These are phyloP conservation scores for Sporothrix globosa DNA, from an alignment of 2,329 filamentous ascomycete genomes.

Conservation along the genomic window DNA sequence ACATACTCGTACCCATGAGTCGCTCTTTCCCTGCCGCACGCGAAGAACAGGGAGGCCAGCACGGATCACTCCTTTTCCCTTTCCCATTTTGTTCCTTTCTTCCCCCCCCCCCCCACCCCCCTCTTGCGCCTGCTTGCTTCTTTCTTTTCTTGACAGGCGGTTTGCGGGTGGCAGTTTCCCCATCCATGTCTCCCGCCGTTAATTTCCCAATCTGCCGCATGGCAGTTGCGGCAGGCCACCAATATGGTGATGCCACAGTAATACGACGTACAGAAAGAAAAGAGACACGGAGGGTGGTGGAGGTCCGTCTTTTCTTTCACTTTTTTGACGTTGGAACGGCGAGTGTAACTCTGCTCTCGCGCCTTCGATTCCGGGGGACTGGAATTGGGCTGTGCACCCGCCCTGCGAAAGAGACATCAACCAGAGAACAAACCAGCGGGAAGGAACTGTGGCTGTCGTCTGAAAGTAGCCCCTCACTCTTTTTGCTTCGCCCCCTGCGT, in stretches of 20 bases:
- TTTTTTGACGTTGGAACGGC: background rate
- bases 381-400: conserved; percentile 27
- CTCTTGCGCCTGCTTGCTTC: background rate
- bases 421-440: background rate
- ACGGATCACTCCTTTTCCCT: conserved; percentile 4
- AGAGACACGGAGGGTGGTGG: background rate
- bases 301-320: background rate
- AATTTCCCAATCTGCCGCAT: conserved; percentile 18
- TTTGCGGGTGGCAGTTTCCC: conserved; percentile 2
- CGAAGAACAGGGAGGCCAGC: conserved; percentile 7
- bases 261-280: background rate
- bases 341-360: conserved; percentile 18
- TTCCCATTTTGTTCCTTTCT: conserved; percentile 1
- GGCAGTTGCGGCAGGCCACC: conserved; percentile 1
- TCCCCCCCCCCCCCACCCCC: background rate
- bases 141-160: background rate
- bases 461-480: background rate
- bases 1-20: too few relatives aligned
- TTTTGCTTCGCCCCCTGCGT: conserved; percentile 7
- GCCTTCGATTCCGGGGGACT: conserved; percentile 20
- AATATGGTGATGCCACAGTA: conserved; percentile 1
- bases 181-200: conserved; percentile 9
- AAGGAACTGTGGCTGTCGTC: background rate
- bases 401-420: background rate
- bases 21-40: conserved; percentile 22